Evolutionary conservation across 768 basidiomycete genomes (phyloP).

Genomic region (Holtermannia corniformis): DNA sequence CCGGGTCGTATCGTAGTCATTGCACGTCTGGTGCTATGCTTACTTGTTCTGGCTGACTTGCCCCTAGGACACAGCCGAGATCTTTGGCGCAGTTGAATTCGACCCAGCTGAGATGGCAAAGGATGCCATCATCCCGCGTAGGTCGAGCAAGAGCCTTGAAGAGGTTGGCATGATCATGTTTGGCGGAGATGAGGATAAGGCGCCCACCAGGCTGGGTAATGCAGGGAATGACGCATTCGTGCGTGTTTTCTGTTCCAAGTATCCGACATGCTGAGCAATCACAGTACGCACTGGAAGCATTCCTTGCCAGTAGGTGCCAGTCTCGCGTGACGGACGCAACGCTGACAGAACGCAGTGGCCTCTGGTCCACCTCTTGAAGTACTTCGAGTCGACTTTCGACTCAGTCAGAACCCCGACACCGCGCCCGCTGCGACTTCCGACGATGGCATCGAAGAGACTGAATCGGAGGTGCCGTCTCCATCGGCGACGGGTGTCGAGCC

Average conservation of each 20-base stretch:
- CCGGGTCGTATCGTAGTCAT: background rate
- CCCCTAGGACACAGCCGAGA: constrained; percentile 30
- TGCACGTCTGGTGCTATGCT: background rate
- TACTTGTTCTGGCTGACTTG: background rate
- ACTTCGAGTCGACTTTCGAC: constrained; percentile 14
- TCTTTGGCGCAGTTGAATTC: constrained; percentile 26
- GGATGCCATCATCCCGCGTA: background rate
- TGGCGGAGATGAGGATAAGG: constrained; percentile 6
- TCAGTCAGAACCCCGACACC: background rate
- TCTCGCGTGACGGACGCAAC: constrained; percentile 3
- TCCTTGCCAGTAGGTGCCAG: constrained; percentile 19
- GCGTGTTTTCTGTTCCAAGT: constrained; percentile 3
- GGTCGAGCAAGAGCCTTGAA: constrained; percentile 11
- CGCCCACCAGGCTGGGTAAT: constrained; percentile 22
- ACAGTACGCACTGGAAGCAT: constrained; percentile 28
- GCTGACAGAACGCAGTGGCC: constrained; percentile 11
- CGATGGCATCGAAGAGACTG: background rate
- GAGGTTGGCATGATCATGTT: constrained; percentile 19
- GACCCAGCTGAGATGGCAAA: background rate
- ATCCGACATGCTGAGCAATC: background rate
- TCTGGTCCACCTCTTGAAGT: constrained; percentile 16
- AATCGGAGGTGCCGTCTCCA: background rate
- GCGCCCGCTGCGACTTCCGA: background rate
- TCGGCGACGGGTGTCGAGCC: background rate
- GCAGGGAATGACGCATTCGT: constrained; percentile 35